Evolutionary conservation across 768 basidiomycete species (phyloP).

Genomic region (Omphalotus guepiniiformis): DNA sequence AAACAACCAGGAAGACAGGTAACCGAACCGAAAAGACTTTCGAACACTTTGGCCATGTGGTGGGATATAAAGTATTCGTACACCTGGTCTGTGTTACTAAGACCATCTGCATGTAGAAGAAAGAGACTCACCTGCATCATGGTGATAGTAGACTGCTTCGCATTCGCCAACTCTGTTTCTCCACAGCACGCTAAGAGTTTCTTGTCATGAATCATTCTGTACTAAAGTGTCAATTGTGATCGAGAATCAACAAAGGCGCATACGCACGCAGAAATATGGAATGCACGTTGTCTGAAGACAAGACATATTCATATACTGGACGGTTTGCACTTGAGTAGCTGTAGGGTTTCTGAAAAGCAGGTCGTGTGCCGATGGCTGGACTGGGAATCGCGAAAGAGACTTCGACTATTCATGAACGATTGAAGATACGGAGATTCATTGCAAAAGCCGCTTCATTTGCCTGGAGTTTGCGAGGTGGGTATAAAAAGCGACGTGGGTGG

Average conservation of each 20-base stretch:
- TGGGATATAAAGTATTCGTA: constrained; percentile 99
- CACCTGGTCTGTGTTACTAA: constrained; percentile 46
- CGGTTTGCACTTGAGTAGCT: too few relatives aligned
- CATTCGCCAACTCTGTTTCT: constrained; percentile 88
- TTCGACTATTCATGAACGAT: too few relatives aligned
- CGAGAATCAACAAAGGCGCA: background rate
- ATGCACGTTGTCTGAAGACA: too few relatives aligned
- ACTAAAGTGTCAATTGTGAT: too few relatives aligned
- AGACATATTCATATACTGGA: too few relatives aligned
- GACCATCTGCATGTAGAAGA: background rate
- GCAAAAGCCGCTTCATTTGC: too few relatives aligned
- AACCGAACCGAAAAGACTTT: constrained; percentile 93
- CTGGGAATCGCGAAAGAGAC: too few relatives aligned
- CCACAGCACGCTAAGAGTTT: constrained; percentile 92
- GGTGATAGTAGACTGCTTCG: constrained; percentile 93
- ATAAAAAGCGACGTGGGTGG: too few relatives aligned
- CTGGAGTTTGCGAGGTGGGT: too few relatives aligned
- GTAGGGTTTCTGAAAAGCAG: too few relatives aligned
- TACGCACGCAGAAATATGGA: constrained; percentile 91
- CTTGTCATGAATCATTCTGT: constrained; percentile 98
- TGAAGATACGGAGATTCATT: too few relatives aligned
- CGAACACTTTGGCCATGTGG: constrained; percentile 98
- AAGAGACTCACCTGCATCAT: constrained; percentile 84
- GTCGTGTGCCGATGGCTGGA: too few relatives aligned
- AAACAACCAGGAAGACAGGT: constrained; percentile 99